Percentiles rank a stretch among this genome's conserved stretches.
These are phyloP conservation scores for Melanogaster broomeanus DNA, from an alignment of 768 basidiomycete species.

Conservation along the genomic window DNA sequence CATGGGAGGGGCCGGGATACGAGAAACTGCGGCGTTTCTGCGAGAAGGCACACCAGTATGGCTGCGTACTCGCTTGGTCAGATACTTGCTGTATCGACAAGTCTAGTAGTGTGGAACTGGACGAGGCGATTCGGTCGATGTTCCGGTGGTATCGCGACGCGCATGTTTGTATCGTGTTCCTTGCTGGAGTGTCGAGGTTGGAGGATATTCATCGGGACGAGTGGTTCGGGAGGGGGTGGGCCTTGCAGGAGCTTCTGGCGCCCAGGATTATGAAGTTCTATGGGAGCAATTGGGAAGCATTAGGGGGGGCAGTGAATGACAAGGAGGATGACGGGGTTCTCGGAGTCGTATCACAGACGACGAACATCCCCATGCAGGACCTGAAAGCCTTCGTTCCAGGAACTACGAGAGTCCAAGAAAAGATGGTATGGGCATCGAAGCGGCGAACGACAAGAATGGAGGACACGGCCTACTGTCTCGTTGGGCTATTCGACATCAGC, in stretches of 20 bases:
- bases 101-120: slow-evolving; percentile 8
- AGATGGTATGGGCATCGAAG: slow-evolving; percentile 22
- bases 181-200: not conserved
- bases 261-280: too few species aligned
- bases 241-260: not conserved
- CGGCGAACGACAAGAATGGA: slow-evolving; percentile 17
- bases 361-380: not conserved
- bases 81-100: slow-evolving; percentile 20
- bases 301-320: not conserved
- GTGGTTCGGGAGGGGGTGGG: not conserved
- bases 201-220: not conserved
- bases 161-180: slow-evolving; percentile 4
- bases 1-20: not conserved
- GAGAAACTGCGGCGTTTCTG: not conserved
- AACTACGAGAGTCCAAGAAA: not conserved
- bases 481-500: slow-evolving; percentile 20
- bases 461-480: slow-evolving; percentile 23
- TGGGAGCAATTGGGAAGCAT: too few species aligned
- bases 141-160: slow-evolving; percentile 12
- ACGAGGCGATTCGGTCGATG: slow-evolving; percentile 9
- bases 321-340: not conserved
- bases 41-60: too few species aligned
- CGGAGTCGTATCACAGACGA: not conserved
- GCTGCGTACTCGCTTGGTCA: slow-evolving; percentile 20
- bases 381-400: not conserved